Evolutionary conservation across 2,329 filamentous ascomycete genomes (phyloP), one percentile per base, ranked within the genome.

Genomic region (Pseudogymnoascus sp.): DNA sequence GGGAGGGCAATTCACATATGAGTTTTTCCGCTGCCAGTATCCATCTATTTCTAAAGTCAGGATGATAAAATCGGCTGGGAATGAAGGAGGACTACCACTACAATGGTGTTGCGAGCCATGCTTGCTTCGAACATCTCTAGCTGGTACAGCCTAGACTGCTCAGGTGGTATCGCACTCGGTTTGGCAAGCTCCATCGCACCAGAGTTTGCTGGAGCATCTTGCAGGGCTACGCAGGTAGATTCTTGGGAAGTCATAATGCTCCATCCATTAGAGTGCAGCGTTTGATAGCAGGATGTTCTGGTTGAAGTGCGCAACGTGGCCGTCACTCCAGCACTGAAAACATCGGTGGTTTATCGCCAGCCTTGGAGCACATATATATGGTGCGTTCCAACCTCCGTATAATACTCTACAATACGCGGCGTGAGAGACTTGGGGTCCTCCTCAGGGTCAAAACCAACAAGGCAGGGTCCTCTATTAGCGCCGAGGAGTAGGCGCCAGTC

Each of bases 21-120:
- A 2, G 89, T 92, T 73, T 93, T 93, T 1, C 89, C 89, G 66
- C 84, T 90, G 1, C 89, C 89, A 0, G 89, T 93, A 66, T 90
- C 88, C 89, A 92, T 92, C 88, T 89, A 65, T 23, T 34, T 18
- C 38, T 18, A n/a, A 60, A 36, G n/a, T 49, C 14, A 62, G 59
- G 21, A 42, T 36, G n/a, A 25, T 62, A 18, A 46, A 14, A 53
- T 42, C 16, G 56, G 9, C 36, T 34, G 25, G 40, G 18, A 18
- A 9, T 18, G 11, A 36, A 56, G 28, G 18, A 34, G 8, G 28
- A 67, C 3, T 77, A 90, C 88, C 25, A 84, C 84, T 62, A 91
- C 84, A 67, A 93, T 90, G 34, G 88, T 83, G 71, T 92, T 93
- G 56, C 80, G 77, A 65, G 82, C 80, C 69, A 90, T 77, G 69